A percentile compares a stretch with the other conserved stretches of the same genome.
phyloP scores from a whole-genome alignment of 495 filamentous ascomycete species.

The Penicillium manginii region DNA sequence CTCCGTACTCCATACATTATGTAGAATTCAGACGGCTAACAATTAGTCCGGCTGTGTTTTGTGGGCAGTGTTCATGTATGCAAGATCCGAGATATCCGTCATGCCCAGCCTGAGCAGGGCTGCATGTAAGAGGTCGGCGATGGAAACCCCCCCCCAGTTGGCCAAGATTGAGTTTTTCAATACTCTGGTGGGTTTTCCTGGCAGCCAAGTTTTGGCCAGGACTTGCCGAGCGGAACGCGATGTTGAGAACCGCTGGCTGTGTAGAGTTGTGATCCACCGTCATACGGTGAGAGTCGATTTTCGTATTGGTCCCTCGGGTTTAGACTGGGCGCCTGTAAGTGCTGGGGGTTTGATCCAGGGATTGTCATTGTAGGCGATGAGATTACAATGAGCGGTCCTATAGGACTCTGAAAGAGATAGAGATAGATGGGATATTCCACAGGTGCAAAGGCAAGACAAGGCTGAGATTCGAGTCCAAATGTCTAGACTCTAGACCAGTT shows the following conservation, averaged over 20 bases:
- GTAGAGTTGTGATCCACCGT: conserved; percentile 8
- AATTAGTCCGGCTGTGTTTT: conserved; percentile 9
- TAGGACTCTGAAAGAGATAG: too few species aligned
- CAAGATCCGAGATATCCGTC: conserved; percentile 23
- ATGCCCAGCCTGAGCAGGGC: conserved; percentile 13
- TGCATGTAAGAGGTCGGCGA: conserved; percentile 3
- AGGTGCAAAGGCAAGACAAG: background rate
- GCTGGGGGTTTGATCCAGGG: background rate
- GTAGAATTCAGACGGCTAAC: conserved; percentile 10
- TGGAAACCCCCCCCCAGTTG: conserved; percentile 26
- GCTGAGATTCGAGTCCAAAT: background rate
- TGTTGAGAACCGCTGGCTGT: background rate
- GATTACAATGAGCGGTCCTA: background rate
- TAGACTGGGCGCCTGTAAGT: background rate
- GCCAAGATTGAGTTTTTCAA: conserved; percentile 33
- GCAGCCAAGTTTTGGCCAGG: background rate
- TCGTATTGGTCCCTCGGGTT: background rate
- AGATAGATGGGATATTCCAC: background rate
- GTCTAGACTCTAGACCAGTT: background rate
- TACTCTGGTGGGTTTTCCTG: conserved; percentile 15
- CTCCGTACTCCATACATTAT: background rate
- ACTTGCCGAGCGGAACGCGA: conserved; percentile 4
- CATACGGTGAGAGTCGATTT: conserved; percentile 6
- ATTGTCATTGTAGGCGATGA: background rate
- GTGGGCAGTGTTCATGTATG: conserved; percentile 8